Evolutionary conservation across 2,329 filamentous ascomycete species (phyloP).

Genomic region (Aspergillus ibericus): DNA sequence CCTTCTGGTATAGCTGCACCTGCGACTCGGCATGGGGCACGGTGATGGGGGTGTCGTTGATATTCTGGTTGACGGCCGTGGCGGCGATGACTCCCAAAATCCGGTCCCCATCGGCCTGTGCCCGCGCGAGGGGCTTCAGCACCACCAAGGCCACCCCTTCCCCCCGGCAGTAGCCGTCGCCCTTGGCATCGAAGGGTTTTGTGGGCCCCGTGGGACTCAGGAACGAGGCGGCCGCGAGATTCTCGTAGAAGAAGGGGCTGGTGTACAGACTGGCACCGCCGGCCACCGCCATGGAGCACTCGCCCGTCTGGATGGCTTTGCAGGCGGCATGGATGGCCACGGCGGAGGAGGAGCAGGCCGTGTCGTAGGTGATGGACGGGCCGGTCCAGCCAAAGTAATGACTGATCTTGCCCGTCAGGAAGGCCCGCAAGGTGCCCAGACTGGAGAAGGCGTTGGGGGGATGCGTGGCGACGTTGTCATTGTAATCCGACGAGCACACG

Average conservation of each 20-base stretch:
- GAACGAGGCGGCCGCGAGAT: constrained; percentile 1
- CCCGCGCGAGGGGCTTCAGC: constrained; percentile 35
- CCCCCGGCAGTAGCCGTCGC: constrained; percentile 12
- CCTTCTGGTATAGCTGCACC: constrained; percentile 26
- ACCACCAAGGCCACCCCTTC: constrained; percentile 8
- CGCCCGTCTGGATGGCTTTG: not conserved
- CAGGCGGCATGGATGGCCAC: constrained; percentile 10
- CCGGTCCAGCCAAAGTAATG: constrained; percentile 49
- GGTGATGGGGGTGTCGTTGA: constrained; percentile 20
- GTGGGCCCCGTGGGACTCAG: constrained; percentile 2
- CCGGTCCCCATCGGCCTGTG: constrained; percentile 47
- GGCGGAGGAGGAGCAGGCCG: constrained; percentile 27
- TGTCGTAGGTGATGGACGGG: constrained; percentile 3
- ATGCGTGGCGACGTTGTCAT: constrained; percentile 40
- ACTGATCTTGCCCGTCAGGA: constrained; percentile 31
- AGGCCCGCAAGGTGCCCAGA: constrained; percentile 18
- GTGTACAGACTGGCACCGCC: constrained; percentile 39
- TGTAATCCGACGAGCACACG: constrained; percentile 37
- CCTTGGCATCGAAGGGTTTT: constrained; percentile 9
- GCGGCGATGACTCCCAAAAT: constrained; percentile 45
- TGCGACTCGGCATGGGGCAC: constrained; percentile 23
- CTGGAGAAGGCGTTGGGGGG: constrained; percentile 37
- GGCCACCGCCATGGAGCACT: constrained; percentile 8
- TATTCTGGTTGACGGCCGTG: constrained; percentile 32
- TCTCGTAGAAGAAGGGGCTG: constrained; percentile 14